Percentiles rank a stretch among this genome's conserved stretches.
These are phyloP conservation scores for Ceratorhiza oryzae-sativae DNA, from an alignment of 1,284 basidiomycete genomes.

Conservation along the genomic window DNA sequence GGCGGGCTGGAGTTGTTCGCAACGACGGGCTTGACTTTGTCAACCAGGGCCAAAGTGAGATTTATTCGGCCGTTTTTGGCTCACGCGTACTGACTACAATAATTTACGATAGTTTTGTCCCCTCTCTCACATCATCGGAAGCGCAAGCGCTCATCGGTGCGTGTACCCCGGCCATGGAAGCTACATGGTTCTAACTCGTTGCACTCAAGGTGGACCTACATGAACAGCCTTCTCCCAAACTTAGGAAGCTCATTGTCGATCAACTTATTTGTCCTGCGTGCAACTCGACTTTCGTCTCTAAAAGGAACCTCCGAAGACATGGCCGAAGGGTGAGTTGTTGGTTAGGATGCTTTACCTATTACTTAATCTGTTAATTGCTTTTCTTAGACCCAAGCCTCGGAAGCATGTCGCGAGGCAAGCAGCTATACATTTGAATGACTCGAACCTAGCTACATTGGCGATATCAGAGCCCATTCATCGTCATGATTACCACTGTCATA, in stretches of 20 bases:
- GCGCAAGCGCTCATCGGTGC: constrained; percentile 15
- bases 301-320: constrained; percentile 11
- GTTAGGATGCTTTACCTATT: background rate
- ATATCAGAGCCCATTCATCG: background rate
- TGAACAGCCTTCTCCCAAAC: background rate
- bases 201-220: constrained; percentile 14
- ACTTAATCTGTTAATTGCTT: background rate
- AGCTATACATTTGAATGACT: constrained; percentile 36
- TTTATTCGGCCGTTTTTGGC: background rate
- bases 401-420: constrained; percentile 33
- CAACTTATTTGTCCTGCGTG: constrained; percentile 30
- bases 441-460: background rate
- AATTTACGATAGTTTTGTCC: background rate
- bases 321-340: constrained; percentile 23
- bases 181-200: background rate
- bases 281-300: constrained; percentile 29
- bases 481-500: too few relatives aligned
- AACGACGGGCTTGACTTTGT: background rate
- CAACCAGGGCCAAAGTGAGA: constrained; percentile 3
- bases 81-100: background rate
- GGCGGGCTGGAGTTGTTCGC: constrained; percentile 15
- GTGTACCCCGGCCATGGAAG: background rate
- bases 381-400: constrained; percentile 21
- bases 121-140: constrained; percentile 18
- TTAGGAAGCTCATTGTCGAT: constrained; percentile 19